Evolutionary conservation across 2,329 filamentous ascomycete genomes (phyloP).

Genomic region (Trichoderma simmonsii): DNA sequence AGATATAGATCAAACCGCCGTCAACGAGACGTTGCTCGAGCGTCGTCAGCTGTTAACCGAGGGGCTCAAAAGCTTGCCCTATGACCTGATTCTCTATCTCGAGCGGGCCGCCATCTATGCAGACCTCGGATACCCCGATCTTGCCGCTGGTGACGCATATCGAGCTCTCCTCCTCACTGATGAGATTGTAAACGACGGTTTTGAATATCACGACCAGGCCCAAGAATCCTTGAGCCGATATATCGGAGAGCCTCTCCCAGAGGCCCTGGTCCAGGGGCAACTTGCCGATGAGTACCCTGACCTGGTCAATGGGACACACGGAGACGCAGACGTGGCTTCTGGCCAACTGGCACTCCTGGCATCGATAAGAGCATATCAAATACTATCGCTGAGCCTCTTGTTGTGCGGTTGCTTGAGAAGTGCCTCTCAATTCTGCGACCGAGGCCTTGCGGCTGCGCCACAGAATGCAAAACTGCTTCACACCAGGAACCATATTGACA

Average conservation of each 20-base stretch:
- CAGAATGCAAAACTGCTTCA: conserved; percentile 54
- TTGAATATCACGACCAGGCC: conserved; percentile 76
- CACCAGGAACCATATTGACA: conserved; percentile 52
- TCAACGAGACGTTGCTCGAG: conserved; percentile 46
- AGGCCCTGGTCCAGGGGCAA: conserved; percentile 45
- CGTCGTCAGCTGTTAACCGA: conserved; percentile 58
- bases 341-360: conserved; percentile 46
- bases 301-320: conserved; percentile 32
- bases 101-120: conserved; percentile 70
- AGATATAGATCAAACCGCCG: conserved; percentile 35
- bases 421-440: conserved; percentile 61
- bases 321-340: conserved; percentile 33
- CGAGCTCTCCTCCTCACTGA: conserved; percentile 83
- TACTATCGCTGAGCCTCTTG: conserved; percentile 55
- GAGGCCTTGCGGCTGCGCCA: conserved; percentile 56
- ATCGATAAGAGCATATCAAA: conserved; percentile 58
- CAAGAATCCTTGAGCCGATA: conserved; percentile 46
- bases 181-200: conserved; percentile 72
- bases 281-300: conserved; percentile 37
- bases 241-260: conserved; percentile 36
- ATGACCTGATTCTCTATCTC: conserved; percentile 63
- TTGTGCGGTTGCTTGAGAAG: conserved; percentile 67
- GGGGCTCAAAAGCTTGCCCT: conserved; percentile 49
- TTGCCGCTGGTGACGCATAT: conserved; percentile 87
- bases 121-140: conserved; percentile 78